Percentiles rank a stretch among this genome's conserved stretches.
Conservation (phyloP, 192 early-diverging fungal genomes). For the Umbelopsis isabellina region DNA sequence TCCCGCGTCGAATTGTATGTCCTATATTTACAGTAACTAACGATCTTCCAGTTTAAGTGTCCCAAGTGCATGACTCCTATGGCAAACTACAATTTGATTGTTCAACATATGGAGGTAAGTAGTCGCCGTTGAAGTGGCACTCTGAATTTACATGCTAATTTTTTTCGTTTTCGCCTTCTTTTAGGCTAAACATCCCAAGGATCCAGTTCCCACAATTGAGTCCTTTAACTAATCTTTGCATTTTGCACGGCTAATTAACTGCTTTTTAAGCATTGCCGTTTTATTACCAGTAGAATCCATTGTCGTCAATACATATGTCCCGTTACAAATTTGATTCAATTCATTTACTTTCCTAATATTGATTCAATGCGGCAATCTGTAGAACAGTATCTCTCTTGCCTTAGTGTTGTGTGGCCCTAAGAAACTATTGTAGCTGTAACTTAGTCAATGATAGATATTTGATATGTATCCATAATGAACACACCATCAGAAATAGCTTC, state of each 20-base stretch:
- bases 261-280: not conserved
- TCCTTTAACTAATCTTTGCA: slow-evolving; percentile 2
- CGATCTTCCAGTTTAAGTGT: slow-evolving; percentile 32
- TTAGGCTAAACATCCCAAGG: slow-evolving; percentile 42
- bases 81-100: slow-evolving; percentile 37
- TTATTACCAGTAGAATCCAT: no score
- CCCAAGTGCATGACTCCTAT: slow-evolving; percentile 35
- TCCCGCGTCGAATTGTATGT: not conserved
- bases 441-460: no score
- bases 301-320: no score
- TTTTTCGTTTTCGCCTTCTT: not conserved
- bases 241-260: not conserved
- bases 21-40: not conserved
- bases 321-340: no score
- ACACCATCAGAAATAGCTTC: no score
- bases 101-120: slow-evolving; percentile 38
- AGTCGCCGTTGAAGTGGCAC: no score
- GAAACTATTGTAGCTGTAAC: no score
- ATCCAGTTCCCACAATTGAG: slow-evolving; percentile 26
- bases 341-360: no score
- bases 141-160: not conserved
- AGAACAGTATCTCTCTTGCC: no score
- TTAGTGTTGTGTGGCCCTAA: no score
- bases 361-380: no score
- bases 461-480: no score